These are phyloP conservation scores for Mortierella claussenii DNA, from an alignment of 192 early-diverging fungal species.

Conservation along the genomic window DNA sequence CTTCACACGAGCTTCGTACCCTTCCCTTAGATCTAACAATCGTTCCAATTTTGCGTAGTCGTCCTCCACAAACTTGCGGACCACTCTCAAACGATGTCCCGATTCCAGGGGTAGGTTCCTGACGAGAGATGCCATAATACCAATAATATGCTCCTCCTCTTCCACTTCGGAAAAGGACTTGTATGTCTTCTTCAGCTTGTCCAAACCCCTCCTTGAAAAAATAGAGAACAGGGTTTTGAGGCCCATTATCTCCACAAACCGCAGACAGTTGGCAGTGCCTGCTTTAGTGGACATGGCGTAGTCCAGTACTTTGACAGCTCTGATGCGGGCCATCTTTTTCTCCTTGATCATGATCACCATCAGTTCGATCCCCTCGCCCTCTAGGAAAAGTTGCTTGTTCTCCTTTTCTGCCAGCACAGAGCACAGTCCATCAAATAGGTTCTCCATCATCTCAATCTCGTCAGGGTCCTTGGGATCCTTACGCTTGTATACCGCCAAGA, in stretches of 20 bases:
- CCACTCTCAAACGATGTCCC: constrained; percentile 73
- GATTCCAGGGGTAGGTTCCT: constrained; percentile 68
- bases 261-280: constrained; percentile 63
- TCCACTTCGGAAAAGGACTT: constrained; percentile 81
- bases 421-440: constrained; percentile 87
- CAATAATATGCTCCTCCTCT: constrained; percentile 89
- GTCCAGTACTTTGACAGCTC: constrained; percentile 89
- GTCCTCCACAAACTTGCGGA: constrained; percentile 86
- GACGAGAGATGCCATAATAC: constrained; percentile 86
- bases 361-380: constrained; percentile 90
- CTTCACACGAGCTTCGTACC: constrained; percentile 72
- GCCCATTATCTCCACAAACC: constrained; percentile 85
- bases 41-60: constrained; percentile 87
- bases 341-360: constrained; percentile 93
- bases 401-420: constrained; percentile 71
- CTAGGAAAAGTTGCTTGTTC: constrained; percentile 79
- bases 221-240: constrained; percentile 87
- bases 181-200: constrained; percentile 83
- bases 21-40: constrained; percentile 78
- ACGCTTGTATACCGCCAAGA: constrained; percentile 66
- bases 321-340: constrained; percentile 79
- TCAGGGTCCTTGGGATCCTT: constrained; percentile 86
- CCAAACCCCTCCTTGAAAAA: constrained; percentile 87
- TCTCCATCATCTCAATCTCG: constrained; percentile 93
- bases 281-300: constrained; percentile 72